These are phyloP conservation scores for Waltiozyma sp. DNA, from an alignment of 1,139 yeast species.

Conservation along the genomic window DNA sequence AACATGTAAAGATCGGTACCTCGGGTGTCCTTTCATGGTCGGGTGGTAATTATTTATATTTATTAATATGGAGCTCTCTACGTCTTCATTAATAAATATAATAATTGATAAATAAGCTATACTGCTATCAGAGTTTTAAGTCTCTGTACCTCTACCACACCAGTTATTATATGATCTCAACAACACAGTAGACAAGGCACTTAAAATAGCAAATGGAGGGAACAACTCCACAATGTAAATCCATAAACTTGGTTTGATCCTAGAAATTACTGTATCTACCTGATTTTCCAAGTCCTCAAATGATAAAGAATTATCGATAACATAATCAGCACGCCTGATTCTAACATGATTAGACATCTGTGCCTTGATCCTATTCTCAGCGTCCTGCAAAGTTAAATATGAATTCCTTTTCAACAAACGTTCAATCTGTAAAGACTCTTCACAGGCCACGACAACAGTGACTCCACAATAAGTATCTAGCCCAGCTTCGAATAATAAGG, in stretches of 20 bases:
- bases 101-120: too few relatives aligned
- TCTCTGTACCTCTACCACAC: background rate
- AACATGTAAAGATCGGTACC: too few relatives aligned
- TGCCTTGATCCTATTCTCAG: conserved; percentile 57
- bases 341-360: conserved; percentile 65
- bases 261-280: conserved; percentile 35
- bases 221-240: conserved; percentile 31
- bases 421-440: conserved; percentile 42
- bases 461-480: conserved; percentile 63
- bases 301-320: conserved; percentile 52
- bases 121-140: background rate
- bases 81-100: too few relatives aligned
- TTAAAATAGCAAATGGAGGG: conserved; percentile 51
- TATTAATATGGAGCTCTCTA: too few relatives aligned
- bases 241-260: conserved; percentile 34
- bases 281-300: conserved; percentile 36
- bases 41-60: too few relatives aligned
- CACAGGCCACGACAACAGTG: conserved; percentile 59
- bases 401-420: conserved; percentile 61
- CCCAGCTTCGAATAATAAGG: conserved; percentile 74
- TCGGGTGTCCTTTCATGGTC: too few relatives aligned
- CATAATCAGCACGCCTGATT: conserved; percentile 48
- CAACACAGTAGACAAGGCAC: conserved; percentile 30
- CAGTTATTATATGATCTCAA: background rate
- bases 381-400: conserved; percentile 55